Evolutionary conservation across 805 yeast genomes (phyloP), one percentile per base, ranked within the genome.

Genomic region (Kuraishia hungarica): DNA sequence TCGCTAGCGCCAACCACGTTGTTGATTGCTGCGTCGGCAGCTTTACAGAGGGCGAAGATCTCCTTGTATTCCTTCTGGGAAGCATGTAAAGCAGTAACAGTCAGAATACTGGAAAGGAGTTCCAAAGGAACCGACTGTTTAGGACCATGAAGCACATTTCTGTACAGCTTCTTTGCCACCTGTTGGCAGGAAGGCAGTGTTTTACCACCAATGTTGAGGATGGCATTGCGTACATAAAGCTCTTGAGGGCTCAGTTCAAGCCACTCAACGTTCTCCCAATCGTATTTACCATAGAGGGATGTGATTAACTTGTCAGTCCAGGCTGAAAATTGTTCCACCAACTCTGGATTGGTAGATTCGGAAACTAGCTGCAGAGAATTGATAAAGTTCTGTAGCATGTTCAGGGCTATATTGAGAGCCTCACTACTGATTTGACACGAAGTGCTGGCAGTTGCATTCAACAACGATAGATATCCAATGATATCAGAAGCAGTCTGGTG

Each of bases 1-100:
- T 35, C 55, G 11, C 43, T 19, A 1, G 59, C 62, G 3, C 60
- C 51, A 2, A 64, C 64, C 55, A 73, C 66, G 4, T 79, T 64
- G 57, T 77, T 71, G 11, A 68, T 69, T 11, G 71, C 70, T 4
- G 81, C 75, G 2, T 74, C 73, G 50, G 76, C 72, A 55, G 75
- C 75, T 58, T 81, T 82, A 13, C 77, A 79, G 20, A 84, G 64
- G 35, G 80, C 81, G 39, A 78, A 67, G 5, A 84, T 68, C 60
- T 79, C 83, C 65, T 86, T 86, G 76, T 84, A 86, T 43, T 81
- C 83, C 59, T 80, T 78, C 23, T 60, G 55, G 2, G 59, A 62
- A 17, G 61, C 53, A 48, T 68, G 67, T 28, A 68, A 64, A 39
- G 82, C 69, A 2, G 74, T 66, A 11, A 77, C 67, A 13, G 75